Evolutionary conservation across 495 filamentous ascomycete genomes (phyloP), one percentile per base, ranked within the genome.

Genomic region (Xylaria nigripes): DNA sequence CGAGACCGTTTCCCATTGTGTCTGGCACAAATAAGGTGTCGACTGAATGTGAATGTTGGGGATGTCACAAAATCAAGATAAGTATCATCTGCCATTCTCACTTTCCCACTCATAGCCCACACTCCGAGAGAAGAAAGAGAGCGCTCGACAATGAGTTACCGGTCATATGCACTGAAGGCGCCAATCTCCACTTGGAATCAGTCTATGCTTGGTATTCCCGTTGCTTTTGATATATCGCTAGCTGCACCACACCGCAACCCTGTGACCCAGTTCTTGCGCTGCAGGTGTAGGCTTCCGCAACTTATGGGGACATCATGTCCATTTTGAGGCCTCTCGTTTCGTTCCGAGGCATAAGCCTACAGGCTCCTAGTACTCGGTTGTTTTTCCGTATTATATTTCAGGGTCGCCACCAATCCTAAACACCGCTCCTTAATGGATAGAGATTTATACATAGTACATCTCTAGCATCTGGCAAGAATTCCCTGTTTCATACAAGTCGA

Each of bases 391-490:
- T n/a, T 29, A 21, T 46, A 8, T 36, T 2, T 6, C n/a, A 10
- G n/a, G 9, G 27, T 23, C 16, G 18, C 6, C 9, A 48, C 29
- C 34, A 27, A 23, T 34, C n/a, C n/a, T 45, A 27, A 34, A 24
- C 36, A 22, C 18, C 21, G 9, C 19, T 25, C 38, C 16, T 2
- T 36, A 30, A 40, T 3, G 36, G 51, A n/a, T 9, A 24, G 32
- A 30, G 44, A 7, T 42, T 15, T 48, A 34, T 32, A 36, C 32
- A 36, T 9, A 36, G 32, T 9, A 42, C 48, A 34, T 54, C 32
- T 54, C 51, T 47, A 29, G 21, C 32, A 34, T 46, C 41, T 54
- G 42, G 25, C 43, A 23, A 40, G 38, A 43, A 21, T 22, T 21
- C 19, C 19, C 51, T 40, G n/a, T 36, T 18, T 30, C 32, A 6